Evolutionary conservation across 2,329 filamentous ascomycete genomes (phyloP).

Genomic region (Claviceps fusiformis): DNA sequence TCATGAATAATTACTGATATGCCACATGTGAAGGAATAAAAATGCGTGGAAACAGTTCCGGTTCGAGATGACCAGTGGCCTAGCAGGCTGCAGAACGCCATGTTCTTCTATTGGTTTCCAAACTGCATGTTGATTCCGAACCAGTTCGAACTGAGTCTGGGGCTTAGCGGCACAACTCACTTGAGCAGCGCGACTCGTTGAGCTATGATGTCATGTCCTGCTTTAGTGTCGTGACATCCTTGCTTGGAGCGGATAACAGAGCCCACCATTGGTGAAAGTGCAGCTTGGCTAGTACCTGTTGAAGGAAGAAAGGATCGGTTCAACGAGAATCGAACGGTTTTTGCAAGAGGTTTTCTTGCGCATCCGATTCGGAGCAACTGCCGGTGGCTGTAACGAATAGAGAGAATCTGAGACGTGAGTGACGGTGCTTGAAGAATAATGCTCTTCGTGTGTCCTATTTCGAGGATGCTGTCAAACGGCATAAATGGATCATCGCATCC

Average conservation of each 20-base stretch:
- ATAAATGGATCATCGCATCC: too few species aligned
- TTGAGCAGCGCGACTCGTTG: background rate
- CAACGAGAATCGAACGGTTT: background rate
- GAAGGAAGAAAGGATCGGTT: background rate
- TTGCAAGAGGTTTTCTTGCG: background rate
- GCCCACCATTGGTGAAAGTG: background rate
- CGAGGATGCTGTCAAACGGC: too few species aligned
- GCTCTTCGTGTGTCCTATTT: background rate
- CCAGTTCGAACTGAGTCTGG: background rate
- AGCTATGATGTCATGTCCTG: background rate
- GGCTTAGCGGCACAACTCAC: background rate
- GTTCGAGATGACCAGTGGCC: background rate
- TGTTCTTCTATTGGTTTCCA: background rate
- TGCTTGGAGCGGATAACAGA: background rate
- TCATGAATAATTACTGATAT: background rate
- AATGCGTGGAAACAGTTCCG: background rate
- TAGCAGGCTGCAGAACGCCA: background rate
- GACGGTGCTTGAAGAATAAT: background rate
- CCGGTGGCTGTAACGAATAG: background rate
- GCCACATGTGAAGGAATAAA: background rate
- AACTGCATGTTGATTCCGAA: background rate
- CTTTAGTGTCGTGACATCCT: background rate
- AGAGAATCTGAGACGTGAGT: background rate
- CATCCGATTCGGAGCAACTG: background rate
- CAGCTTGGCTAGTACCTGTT: background rate